Evolutionary conservation across 805 yeast species (phyloP).

Genomic region (Pichia phayaonensis): DNA sequence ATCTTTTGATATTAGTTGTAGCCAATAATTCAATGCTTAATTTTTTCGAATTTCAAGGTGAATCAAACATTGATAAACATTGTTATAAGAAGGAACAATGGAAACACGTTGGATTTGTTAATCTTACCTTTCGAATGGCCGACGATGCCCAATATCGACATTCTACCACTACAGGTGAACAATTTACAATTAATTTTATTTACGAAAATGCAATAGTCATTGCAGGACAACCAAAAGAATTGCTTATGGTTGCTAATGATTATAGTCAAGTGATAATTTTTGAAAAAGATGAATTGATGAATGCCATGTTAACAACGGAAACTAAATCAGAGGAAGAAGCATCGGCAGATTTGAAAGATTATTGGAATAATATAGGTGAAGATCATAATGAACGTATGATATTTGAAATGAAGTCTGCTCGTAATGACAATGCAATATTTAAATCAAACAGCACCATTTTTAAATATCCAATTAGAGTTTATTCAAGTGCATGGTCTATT

Average conservation of each 20-base stretch:
- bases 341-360: neutral
- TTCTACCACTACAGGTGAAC: neutral
- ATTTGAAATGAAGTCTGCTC: neutral
- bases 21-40: neutral
- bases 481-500: slow-evolving; percentile 47
- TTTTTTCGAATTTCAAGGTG: neutral
- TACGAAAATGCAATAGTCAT: neutral
- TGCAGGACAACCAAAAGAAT: neutral
- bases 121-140: neutral
- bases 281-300: neutral
- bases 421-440: neutral
- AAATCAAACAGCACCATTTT: neutral
- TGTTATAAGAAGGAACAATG: neutral
- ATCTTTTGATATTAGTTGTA: neutral
- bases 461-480: neutral
- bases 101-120: neutral
- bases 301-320: neutral
- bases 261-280: neutral
- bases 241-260: slow-evolving; percentile 3
- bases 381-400: neutral
- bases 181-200: slow-evolving; percentile 1
- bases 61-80: neutral
- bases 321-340: neutral
- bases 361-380: neutral
- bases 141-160: neutral